phyloP scores from a whole-genome alignment of 169 alveolate genomes.

The Perkinsus chesapeaki region DNA sequence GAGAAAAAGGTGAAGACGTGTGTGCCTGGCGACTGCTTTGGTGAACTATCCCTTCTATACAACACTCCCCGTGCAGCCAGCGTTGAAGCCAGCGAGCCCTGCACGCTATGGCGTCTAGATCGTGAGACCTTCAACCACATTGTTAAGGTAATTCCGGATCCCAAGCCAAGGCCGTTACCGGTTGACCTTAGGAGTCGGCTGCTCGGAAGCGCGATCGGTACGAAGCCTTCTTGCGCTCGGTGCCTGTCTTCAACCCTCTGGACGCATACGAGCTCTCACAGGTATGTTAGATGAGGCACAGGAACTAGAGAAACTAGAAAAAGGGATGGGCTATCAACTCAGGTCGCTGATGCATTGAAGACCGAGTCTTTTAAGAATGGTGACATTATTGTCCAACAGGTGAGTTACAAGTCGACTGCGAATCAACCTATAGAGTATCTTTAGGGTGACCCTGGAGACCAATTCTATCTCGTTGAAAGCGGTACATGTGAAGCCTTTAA shows the following conservation, averaged over 20 bases:
- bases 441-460: slow-evolving; percentile 86
- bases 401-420: slow-evolving; percentile 41
- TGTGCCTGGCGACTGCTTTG: slow-evolving; percentile 83
- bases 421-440: not conserved
- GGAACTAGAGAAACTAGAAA: not conserved
- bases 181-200: slow-evolving; percentile 50
- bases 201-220: slow-evolving; percentile 28
- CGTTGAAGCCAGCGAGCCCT: slow-evolving; percentile 51
- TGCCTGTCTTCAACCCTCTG: slow-evolving; percentile 61
- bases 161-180: not conserved
- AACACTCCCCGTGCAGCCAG: slow-evolving; percentile 89
- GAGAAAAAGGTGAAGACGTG: slow-evolving; percentile 48
- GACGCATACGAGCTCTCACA: slow-evolving; percentile 79
- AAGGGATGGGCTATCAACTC: slow-evolving; percentile 41
- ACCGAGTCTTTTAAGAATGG: slow-evolving; percentile 42
- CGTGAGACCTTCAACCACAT: slow-evolving; percentile 85
- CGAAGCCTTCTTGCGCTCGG: slow-evolving; percentile 61
- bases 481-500: slow-evolving; percentile 84
- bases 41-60: slow-evolving; percentile 87
- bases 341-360: slow-evolving; percentile 77
- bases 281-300: not conserved
- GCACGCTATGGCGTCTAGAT: slow-evolving; percentile 71
- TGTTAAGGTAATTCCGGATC: slow-evolving; percentile 54
- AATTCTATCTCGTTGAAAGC: slow-evolving; percentile 74
- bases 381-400: slow-evolving; percentile 24